Conservation (phyloP, 495 filamentous ascomycete species). For the Friedmanniomyces endolithicus region DNA sequence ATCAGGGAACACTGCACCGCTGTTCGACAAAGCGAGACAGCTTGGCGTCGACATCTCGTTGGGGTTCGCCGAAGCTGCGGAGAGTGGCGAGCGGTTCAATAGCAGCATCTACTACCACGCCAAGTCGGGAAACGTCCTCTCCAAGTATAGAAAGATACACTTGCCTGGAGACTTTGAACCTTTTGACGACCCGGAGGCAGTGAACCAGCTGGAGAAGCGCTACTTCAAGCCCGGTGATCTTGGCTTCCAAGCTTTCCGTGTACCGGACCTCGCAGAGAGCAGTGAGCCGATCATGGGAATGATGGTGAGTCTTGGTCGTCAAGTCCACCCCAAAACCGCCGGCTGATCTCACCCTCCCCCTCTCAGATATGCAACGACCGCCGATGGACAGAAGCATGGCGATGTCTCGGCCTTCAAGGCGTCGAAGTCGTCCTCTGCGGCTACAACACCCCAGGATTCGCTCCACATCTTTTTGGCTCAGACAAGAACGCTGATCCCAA, state of each 20-base stretch:
- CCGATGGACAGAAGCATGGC: slow-evolving; percentile 39
- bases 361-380: slow-evolving; percentile 37
- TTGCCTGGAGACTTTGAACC: slow-evolving; percentile 39
- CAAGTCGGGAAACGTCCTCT: slow-evolving; percentile 29
- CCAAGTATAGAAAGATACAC: slow-evolving; percentile 41
- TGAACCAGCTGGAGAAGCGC: slow-evolving; percentile 41
- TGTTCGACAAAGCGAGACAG: slow-evolving; percentile 35
- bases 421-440: slow-evolving; percentile 39
- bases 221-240: slow-evolving; percentile 40
- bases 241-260: slow-evolving; percentile 39
- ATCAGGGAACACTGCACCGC: slow-evolving; percentile 31
- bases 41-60: slow-evolving; percentile 36
- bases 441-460: slow-evolving; percentile 38
- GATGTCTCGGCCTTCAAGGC: slow-evolving; percentile 38
- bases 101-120: slow-evolving; percentile 37
- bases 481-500: slow-evolving; percentile 29
- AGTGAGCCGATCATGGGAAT: slow-evolving; percentile 38
- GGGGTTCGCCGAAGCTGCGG: slow-evolving; percentile 35
- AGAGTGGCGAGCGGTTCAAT: slow-evolving; percentile 33
- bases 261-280: slow-evolving; percentile 30
- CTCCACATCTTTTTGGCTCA: slow-evolving; percentile 35
- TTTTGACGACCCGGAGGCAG: slow-evolving; percentile 32
- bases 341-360: background rate
- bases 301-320: slow-evolving; percentile 23
- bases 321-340: background rate